Conservation (phyloP, 345 rosid genomes). For the Gossypium ekmanianum region DNA sequence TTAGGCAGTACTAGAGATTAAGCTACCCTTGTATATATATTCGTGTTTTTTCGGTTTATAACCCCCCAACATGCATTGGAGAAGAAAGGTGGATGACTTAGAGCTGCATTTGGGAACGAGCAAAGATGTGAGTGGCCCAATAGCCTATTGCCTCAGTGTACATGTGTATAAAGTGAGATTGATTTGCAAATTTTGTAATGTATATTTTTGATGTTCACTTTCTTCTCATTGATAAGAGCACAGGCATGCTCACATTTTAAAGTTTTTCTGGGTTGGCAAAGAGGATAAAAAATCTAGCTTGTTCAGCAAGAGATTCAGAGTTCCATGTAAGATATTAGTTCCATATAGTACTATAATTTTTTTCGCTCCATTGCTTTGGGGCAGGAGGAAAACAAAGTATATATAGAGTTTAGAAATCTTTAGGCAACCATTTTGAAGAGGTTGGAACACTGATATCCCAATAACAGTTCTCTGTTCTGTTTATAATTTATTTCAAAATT, state of each 20-base stretch:
- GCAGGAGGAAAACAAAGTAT: slow-evolving; percentile 18
- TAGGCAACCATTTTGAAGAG: slow-evolving; percentile 40
- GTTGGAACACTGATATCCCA: slow-evolving; percentile 28
- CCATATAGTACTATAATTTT: neutral
- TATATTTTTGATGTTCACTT: slow-evolving; percentile 18
- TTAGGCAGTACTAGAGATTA: slow-evolving; percentile 41
- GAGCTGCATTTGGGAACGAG: slow-evolving; percentile 22
- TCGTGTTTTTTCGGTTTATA: slow-evolving; percentile 12
- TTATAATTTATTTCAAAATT: slow-evolving; percentile 12
- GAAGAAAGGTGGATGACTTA: slow-evolving; percentile 9
- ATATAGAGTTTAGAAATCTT: slow-evolving; percentile 15
- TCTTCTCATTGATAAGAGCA: slow-evolving; percentile 21
- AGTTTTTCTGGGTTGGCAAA: slow-evolving; percentile 21
- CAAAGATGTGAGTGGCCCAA: slow-evolving; percentile 14
- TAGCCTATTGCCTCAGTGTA: slow-evolving; percentile 26
- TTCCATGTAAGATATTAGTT: slow-evolving; percentile 21
- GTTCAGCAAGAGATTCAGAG: slow-evolving; percentile 17
- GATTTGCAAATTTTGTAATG: slow-evolving; percentile 33
- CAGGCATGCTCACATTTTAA: slow-evolving; percentile 16
- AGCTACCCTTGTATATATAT: slow-evolving; percentile 34
- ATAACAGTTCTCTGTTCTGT: slow-evolving; percentile 16
- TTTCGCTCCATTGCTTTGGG: slow-evolving; percentile 26
- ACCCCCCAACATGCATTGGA: slow-evolving; percentile 8
- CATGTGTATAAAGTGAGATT: slow-evolving; percentile 50
- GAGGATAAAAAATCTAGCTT: slow-evolving; percentile 16